Base-by-base conservation (phyloP, 306 rosid species). In the Trifolium fragiferum region DNA sequence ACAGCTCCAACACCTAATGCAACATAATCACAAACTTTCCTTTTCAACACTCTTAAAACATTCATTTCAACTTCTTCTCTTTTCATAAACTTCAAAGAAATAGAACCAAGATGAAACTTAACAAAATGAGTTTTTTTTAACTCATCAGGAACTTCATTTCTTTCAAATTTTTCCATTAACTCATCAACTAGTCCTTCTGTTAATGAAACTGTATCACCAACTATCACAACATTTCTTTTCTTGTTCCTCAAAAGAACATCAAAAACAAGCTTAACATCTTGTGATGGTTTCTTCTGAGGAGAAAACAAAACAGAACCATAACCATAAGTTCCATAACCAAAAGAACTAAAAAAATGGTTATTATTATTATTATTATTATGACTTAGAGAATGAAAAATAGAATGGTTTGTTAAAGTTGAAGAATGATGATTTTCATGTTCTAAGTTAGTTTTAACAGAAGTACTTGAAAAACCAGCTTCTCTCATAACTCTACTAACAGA, bases 401-500 rank as follows among this genome's bases (percentile, higher is more conserved):
- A 25, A 41, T 55, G 27, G 15, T 4, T 57, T 1, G 33, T 4
- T 4, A 84, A 86, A 35, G 84, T 2, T 8, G 73, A 88, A 43
- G 89, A 80, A 58, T 88, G 89, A 30, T 30, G 33, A 30, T 30
- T 30, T 30, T 30, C 33, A 30, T 30, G 33, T 23, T 91, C 92
- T 14, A 59, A 59, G n/a, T 59, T 59, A 2, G 43, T 84, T 80
- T 95, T 95, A 27, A 92, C 93, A 47, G 83, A 81, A 47, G 89
- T 85, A 65, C 99, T 95, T 0, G 97, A 90, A 70, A 90, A 92
- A 2, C 99, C 97, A 53, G 99, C 99, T 49, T 95, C 99, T 65
- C 97, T 86, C 99, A 95, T 95, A 66, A 95, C 99, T 73, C 98
- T 83, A 72, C 97, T 95, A 27, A 95, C 99, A 79, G 91, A 85